Evolutionary conservation across 805 yeast species (phyloP).

Genomic region (Zygoascus flipseniorum): DNA sequence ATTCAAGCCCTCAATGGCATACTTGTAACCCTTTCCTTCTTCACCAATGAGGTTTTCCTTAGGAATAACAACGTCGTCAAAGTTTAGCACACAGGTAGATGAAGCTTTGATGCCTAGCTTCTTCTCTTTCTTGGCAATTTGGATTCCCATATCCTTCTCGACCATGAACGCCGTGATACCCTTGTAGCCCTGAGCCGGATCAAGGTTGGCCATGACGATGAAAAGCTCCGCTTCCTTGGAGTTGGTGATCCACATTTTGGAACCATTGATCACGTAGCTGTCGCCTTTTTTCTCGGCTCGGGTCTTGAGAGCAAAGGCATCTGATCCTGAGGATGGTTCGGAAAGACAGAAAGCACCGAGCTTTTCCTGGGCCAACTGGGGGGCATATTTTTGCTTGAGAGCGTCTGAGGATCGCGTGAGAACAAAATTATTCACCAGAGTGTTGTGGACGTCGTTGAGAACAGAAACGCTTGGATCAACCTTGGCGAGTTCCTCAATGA

Average conservation of each 20-base stretch:
- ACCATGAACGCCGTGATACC: conserved; percentile 38
- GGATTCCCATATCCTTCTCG: conserved; percentile 33
- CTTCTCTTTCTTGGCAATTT: conserved; percentile 37
- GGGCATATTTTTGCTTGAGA: conserved; percentile 33
- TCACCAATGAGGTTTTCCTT: conserved; percentile 35
- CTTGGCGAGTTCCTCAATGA: conserved; percentile 37
- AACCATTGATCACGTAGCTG: conserved; percentile 32
- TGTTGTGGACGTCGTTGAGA: conserved; percentile 38
- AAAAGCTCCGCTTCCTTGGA: conserved; percentile 36
- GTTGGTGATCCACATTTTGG: conserved; percentile 41
- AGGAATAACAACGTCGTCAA: conserved; percentile 36
- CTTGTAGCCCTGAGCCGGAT: conserved; percentile 35
- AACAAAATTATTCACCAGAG: conserved; percentile 35
- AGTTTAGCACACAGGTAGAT: conserved; percentile 34
- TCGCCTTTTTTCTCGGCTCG: conserved; percentile 31
- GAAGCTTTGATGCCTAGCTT: conserved; percentile 37
- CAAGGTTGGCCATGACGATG: conserved; percentile 34
- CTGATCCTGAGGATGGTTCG: conserved; percentile 36
- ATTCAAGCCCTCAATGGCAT: conserved; percentile 36
- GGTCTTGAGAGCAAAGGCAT: conserved; percentile 36
- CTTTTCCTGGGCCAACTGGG: conserved; percentile 28
- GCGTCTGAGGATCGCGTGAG: conserved; percentile 32
- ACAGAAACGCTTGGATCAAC: conserved; percentile 36
- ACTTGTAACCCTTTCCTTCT: conserved; percentile 38
- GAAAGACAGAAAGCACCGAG: conserved; percentile 35